Base-by-base conservation (phyloP, 805 yeast genomes). In the Debaryomyces hansenii region DNA sequence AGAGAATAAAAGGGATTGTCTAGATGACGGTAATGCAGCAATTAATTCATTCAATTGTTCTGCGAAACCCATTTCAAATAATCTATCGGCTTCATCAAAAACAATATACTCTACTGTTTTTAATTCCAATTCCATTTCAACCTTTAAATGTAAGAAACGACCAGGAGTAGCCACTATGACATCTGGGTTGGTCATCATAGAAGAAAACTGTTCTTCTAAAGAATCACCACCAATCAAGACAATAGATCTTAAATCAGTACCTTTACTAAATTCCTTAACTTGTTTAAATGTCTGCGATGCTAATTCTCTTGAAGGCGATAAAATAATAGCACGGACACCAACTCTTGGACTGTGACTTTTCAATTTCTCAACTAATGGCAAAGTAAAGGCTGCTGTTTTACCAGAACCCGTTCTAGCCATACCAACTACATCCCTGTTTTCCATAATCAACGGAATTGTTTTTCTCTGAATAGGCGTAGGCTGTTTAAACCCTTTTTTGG, bases 381-480 rank as follows among this genome's bases (percentile, higher is more conserved):
- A 70, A 16, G 89, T 79, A 63, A 94, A 94, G 0, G 99, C 98
- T 7, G 99, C 99, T 0, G 99, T 94, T 63, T 94, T 94, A 76
- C 99, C 99, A 20, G 96, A 88, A 59, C 99, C 99, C 0, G 99
- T 94, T 61, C 99, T 80, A 12, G 99, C 99, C 99, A 94, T 94
- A 62, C 97, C 99, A 12, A 94, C 99, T 36, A 94, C 96, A 69
- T 94, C 99, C 60, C 95, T 78, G 45, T 83, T 86, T 40, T 87
- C 89, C 72, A 94, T 72, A 48, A 94, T 84, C 45, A 90, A 74
- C 0, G 99, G 99, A 48, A 94, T 88, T 2, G 99, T 85, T 63
- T 92, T 94, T 53, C 99, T 78, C 70, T 94, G 99, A 65, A 94
- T 94, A 1, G 99, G 99, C 0, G 99, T 94, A 11, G 99, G 99